These are phyloP conservation scores for Coemansia sp. DNA, from an alignment of 192 early-diverging fungal species.

Conservation along the genomic window DNA sequence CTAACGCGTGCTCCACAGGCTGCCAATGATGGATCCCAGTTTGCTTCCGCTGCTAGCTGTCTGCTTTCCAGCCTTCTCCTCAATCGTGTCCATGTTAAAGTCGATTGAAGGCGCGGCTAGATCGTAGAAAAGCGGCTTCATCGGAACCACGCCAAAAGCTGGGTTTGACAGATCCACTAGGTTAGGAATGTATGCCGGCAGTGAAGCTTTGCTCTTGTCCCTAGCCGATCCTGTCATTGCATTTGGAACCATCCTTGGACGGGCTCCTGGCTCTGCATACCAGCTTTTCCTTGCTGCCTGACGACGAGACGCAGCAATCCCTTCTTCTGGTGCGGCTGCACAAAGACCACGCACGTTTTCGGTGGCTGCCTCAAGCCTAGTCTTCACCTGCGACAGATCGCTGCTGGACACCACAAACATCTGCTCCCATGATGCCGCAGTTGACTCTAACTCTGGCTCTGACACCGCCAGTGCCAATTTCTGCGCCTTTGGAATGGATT, in stretches of 20 bases:
- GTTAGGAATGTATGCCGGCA: conserved; percentile 15
- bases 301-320: background rate
- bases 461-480: conserved; percentile 10
- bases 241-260: conserved; percentile 20
- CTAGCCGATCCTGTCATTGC: conserved; percentile 7
- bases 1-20: conserved; percentile 34
- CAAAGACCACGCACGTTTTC: conserved; percentile 20
- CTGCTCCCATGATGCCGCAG: conserved; percentile 23
- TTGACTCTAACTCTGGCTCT: background rate
- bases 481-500: conserved; percentile 15
- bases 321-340: conserved; percentile 4
- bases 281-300: conserved; percentile 1
- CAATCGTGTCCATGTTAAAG: conserved; percentile 39
- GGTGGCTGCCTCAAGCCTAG: conserved; percentile 9
- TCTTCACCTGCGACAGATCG: conserved; percentile 6
- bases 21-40: conserved; percentile 46
- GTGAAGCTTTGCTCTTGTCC: background rate
- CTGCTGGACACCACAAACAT: conserved; percentile 3
- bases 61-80: conserved; percentile 25
- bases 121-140: conserved; percentile 54
- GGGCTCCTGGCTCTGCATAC: conserved; percentile 3
- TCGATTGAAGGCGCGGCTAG: conserved; percentile 40
- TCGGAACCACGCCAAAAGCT: conserved; percentile 28
- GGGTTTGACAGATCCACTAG: conserved; percentile 28
- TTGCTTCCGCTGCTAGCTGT: conserved; percentile 20